A percentile compares a stretch with the other conserved stretches of the same genome.
phyloP scores from a whole-genome alignment of 1,284 basidiomycete species.

The Paramarasmius palmivorus region DNA sequence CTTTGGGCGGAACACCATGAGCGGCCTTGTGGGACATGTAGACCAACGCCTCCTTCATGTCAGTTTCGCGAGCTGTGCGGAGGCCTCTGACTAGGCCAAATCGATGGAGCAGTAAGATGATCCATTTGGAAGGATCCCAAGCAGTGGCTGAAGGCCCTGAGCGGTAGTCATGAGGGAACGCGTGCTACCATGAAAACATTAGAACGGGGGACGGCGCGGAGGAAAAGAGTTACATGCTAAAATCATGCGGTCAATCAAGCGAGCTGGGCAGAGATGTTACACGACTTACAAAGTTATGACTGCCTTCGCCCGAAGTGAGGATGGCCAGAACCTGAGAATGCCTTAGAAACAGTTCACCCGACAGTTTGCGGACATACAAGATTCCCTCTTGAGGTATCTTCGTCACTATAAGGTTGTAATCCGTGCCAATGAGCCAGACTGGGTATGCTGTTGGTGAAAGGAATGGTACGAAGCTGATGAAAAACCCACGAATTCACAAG shows the following conservation, averaged over 20 bases:
- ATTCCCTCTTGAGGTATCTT: constrained; percentile 76
- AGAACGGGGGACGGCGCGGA: neutral
- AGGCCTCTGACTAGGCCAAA: constrained; percentile 54
- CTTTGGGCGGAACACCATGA: constrained; percentile 23
- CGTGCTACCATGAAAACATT: constrained; percentile 48
- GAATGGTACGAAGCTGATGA: neutral
- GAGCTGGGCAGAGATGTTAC: neutral
- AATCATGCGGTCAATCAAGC: neutral
- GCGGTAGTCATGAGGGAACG: constrained; percentile 77
- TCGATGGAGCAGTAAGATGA: constrained; percentile 58
- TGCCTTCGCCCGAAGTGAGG: constrained; percentile 76
- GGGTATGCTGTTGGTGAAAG: neutral
- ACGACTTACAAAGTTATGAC: constrained; percentile 72
- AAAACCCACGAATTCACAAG: constrained; percentile 72
- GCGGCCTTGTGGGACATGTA: constrained; percentile 55
- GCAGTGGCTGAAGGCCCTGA: constrained; percentile 60
- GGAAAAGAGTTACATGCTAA: constrained; percentile 31
- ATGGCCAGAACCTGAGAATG: constrained; percentile 59
- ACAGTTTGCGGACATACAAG: constrained; percentile 41
- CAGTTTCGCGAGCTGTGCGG: constrained; percentile 55
- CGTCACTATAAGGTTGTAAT: constrained; percentile 76
- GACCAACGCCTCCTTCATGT: constrained; percentile 55
- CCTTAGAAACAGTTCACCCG: neutral
- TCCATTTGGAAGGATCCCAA: constrained; percentile 86
- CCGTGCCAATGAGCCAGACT: constrained; percentile 81